A percentile compares a stretch with the other conserved stretches of the same genome.
These are phyloP conservation scores for Pterocarpus santalinus DNA, from an alignment of 306 rosid species.

Conservation along the genomic window DNA sequence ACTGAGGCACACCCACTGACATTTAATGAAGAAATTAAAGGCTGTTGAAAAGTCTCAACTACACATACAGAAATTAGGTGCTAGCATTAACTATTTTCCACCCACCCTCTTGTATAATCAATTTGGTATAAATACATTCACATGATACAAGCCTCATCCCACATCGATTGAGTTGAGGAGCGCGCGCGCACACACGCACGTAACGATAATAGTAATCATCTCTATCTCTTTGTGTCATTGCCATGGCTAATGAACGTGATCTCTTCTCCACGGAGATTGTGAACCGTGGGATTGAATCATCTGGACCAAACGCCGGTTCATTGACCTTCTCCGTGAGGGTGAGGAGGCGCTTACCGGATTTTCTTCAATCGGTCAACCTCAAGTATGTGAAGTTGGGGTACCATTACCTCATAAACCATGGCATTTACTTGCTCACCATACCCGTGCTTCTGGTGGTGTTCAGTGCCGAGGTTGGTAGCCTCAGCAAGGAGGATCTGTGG, in stretches of 20 bases:
- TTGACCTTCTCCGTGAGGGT: constrained; percentile 86
- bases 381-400: constrained; percentile 94
- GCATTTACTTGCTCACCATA: constrained; percentile 78
- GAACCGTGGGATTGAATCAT: constrained; percentile 83
- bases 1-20: constrained; percentile 50
- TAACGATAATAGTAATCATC: not conserved
- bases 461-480: constrained; percentile 90
- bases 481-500: constrained; percentile 86
- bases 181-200: not conserved
- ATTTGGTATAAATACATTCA: not conserved
- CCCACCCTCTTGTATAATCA: constrained; percentile 55
- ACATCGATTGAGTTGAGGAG: not conserved
- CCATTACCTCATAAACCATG: constrained; percentile 92
- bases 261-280: constrained; percentile 89
- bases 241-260: constrained; percentile 79
- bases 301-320: constrained; percentile 96
- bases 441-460: constrained; percentile 82
- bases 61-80: constrained; percentile 63
- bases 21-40: constrained; percentile 74
- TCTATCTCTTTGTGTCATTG: not conserved
- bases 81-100: constrained; percentile 68
- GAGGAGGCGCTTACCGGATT: constrained; percentile 84
- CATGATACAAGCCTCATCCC: not conserved
- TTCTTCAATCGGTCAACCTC: constrained; percentile 90
- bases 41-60: constrained; percentile 75